A percentile compares a stretch with the other conserved stretches of the same genome.
These are phyloP conservation scores for Whalleya microplaca DNA, from an alignment of 2,329 filamentous ascomycete species.

Conservation along the genomic window DNA sequence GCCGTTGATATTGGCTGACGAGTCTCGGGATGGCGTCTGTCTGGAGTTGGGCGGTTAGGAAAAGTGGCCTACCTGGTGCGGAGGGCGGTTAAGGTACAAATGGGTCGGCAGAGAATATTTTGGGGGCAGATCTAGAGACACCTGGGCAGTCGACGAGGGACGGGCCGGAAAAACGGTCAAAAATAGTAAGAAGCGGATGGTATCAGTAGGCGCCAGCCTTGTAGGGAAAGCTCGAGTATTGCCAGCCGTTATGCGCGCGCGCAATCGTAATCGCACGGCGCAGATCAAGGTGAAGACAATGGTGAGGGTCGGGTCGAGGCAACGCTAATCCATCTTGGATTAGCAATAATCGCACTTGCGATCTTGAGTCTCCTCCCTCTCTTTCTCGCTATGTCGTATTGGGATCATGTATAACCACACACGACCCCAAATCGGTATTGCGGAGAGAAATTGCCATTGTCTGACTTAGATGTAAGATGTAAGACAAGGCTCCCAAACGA, in stretches of 20 bases:
- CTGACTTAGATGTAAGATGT: not conserved
- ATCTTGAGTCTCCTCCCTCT: not conserved
- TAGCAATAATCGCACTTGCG: not conserved
- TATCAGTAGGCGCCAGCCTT: constrained; percentile 44
- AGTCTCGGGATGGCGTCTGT: constrained; percentile 51
- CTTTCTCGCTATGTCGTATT: not conserved
- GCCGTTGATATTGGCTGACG: constrained; percentile 56
- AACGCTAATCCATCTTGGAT: not conserved
- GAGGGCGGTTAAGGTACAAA: constrained; percentile 41
- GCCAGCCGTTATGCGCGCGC: constrained; percentile 24
- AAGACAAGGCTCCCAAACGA: not conserved
- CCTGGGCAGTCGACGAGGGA: constrained; percentile 28
- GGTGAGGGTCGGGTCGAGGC: not conserved
- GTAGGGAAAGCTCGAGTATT: constrained; percentile 17
- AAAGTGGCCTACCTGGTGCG: constrained; percentile 32
- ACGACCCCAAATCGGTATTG: not conserved
- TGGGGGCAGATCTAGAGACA: constrained; percentile 30
- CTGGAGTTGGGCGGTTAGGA: constrained; percentile 52
- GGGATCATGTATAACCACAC: not conserved
- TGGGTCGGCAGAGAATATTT: constrained; percentile 23
- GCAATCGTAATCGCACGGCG: constrained; percentile 10
- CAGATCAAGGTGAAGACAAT: not conserved
- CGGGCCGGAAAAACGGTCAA: constrained; percentile 30
- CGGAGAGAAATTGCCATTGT: not conserved
- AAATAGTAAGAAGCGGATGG: constrained; percentile 37